Percentiles rank a stretch among this genome's conserved stretches.
phyloP scores from a whole-genome alignment of 345 rosid species.

The Mangifera indica region DNA sequence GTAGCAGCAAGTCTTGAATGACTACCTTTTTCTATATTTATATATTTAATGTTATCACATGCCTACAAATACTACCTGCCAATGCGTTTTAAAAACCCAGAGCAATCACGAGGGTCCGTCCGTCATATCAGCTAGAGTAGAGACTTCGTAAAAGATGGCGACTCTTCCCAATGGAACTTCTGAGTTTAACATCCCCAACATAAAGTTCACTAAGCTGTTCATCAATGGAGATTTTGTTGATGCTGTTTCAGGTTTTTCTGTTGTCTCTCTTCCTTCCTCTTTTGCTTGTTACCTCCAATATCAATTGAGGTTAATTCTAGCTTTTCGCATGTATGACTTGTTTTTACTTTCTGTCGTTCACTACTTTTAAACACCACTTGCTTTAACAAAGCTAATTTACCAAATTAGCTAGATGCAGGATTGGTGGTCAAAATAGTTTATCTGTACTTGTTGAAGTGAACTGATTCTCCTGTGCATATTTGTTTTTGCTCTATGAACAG shows the following conservation, averaged over 20 bases:
- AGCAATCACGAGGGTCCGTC: no score
- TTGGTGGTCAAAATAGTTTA: no score
- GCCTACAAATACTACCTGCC: not conserved
- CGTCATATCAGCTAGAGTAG: not conserved
- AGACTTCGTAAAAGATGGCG: slow-evolving; percentile 33
- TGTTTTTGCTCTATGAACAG: not conserved
- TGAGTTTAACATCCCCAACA: slow-evolving; percentile 38
- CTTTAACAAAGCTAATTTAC: no score
- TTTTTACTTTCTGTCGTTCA: no score
- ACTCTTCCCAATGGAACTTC: slow-evolving; percentile 36
- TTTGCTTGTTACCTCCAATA: no score
- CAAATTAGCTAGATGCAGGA: no score
- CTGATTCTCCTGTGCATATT: not conserved
- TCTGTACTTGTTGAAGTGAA: not conserved
- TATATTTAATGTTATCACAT: not conserved
- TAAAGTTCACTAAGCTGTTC: slow-evolving; percentile 66
- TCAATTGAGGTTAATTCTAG: no score
- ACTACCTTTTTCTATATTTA: no score
- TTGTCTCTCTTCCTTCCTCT: not conserved
- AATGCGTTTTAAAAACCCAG: not conserved
- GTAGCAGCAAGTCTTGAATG: no score
- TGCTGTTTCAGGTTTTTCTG: slow-evolving; percentile 59
- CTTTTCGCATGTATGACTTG: no score
- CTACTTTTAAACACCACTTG: no score
- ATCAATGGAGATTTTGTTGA: slow-evolving; percentile 67